These are phyloP conservation scores for Pythium pectinolyticum DNA, from an alignment of 352 stramenopile species.

Conservation along the genomic window DNA sequence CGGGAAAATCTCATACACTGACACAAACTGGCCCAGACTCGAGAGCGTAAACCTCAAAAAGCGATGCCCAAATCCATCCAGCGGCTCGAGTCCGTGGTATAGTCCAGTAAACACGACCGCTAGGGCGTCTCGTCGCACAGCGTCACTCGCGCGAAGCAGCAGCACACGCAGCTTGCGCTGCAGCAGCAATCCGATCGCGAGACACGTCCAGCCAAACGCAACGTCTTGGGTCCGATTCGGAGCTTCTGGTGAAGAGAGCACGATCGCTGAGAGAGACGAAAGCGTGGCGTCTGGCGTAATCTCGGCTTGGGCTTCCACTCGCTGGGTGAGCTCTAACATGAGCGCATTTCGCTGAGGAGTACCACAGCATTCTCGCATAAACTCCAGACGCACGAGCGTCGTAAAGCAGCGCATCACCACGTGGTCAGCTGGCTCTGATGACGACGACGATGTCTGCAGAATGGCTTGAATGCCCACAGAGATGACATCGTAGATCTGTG, in stretches of 20 bases:
- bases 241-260: slow-evolving; percentile 12
- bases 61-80: slow-evolving; percentile 47
- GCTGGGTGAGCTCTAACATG: slow-evolving; percentile 48
- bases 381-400: slow-evolving; percentile 39
- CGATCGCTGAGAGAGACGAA: slow-evolving; percentile 30
- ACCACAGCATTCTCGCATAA: slow-evolving; percentile 44
- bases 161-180: slow-evolving; percentile 55
- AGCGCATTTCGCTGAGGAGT: slow-evolving; percentile 30
- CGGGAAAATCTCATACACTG: slow-evolving; percentile 49
- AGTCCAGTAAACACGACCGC: slow-evolving; percentile 49
- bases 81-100: slow-evolving; percentile 52
- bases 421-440: not conserved
- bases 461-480: slow-evolving; percentile 2
- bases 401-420: slow-evolving; percentile 8
- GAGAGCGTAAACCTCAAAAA: slow-evolving; percentile 54
- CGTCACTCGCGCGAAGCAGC: slow-evolving; percentile 36
- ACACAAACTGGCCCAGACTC: slow-evolving; percentile 45
- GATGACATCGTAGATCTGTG: slow-evolving; percentile 6
- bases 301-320: slow-evolving; percentile 43
- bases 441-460: not conserved
- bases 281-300: slow-evolving; percentile 34
- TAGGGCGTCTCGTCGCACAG: slow-evolving; percentile 42
- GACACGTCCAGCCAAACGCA: slow-evolving; percentile 35
- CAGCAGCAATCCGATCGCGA: slow-evolving; percentile 46
- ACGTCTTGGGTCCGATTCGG: slow-evolving; percentile 23